phyloP scores from a whole-genome alignment of 2,329 filamentous ascomycete genomes.

The Fusarium phyllophilum region DNA sequence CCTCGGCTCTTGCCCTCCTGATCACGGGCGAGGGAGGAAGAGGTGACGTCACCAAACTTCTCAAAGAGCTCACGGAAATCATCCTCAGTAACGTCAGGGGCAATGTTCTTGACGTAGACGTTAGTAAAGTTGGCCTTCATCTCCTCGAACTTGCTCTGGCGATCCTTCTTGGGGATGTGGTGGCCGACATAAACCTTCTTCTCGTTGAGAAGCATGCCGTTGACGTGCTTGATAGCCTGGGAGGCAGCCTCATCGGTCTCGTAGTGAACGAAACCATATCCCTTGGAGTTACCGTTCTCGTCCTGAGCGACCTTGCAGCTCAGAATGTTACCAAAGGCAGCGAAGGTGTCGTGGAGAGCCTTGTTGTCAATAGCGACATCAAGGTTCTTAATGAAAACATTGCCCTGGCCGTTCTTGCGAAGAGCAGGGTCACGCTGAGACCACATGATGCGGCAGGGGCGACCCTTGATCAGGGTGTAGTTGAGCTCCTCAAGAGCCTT shows the following conservation, averaged over 20 bases:
- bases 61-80: conserved; percentile 95
- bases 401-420: conserved; percentile 98
- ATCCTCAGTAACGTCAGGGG: conserved; percentile 84
- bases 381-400: conserved; percentile 99
- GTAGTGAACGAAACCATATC: conserved; percentile 99
- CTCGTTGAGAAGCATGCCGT: conserved; percentile 99
- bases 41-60: conserved; percentile 93
- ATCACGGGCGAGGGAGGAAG: conserved; percentile 91
- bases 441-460: conserved; percentile 99
- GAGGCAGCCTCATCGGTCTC: conserved; percentile 97
- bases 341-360: conserved; percentile 98
- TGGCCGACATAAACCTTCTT: conserved; percentile 99
- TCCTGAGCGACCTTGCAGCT: conserved; percentile 99
- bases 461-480: conserved; percentile 99
- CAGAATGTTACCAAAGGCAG: conserved; percentile 98
- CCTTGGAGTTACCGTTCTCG: conserved; percentile 95
- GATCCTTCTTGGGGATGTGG: conserved; percentile 99
- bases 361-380: conserved; percentile 99
- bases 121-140: conserved; percentile 99
- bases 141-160: conserved; percentile 99
- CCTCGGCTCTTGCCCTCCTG: conserved; percentile 92
- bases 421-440: conserved; percentile 98
- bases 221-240: conserved; percentile 99
- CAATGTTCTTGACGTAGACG: conserved; percentile 99
- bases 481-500: conserved; percentile 99